phyloP scores from a whole-genome alignment of 2,329 filamentous ascomycete species.

The Myrmaecium sp. region DNA sequence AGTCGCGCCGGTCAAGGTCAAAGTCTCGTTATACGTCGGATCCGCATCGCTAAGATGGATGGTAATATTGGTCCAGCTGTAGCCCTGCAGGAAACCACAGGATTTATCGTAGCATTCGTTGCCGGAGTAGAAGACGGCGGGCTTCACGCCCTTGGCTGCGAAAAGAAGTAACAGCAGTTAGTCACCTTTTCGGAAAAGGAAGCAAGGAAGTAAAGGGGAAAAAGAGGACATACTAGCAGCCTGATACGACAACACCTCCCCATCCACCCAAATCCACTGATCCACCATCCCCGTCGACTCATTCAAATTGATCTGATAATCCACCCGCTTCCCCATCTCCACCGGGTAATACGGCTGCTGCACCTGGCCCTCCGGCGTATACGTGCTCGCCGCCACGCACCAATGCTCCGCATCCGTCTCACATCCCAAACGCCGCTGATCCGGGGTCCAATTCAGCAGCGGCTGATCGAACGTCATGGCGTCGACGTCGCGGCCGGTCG shows the following conservation, averaged over 20 bases:
- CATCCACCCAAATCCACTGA: slow-evolving; percentile 4
- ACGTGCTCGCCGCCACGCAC: slow-evolving; percentile 6
- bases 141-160: slow-evolving; percentile 4
- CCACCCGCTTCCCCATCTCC: not conserved
- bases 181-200: not conserved
- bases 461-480: slow-evolving; percentile 5
- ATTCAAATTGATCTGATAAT: slow-evolving; percentile 1
- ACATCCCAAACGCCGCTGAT: slow-evolving; percentile 2
- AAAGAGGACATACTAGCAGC: slow-evolving; percentile 1
- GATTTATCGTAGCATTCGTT: slow-evolving; percentile 4
- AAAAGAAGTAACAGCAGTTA: too few relatives aligned
- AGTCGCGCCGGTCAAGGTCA: slow-evolving; percentile 3
- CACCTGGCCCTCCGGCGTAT: slow-evolving; percentile 2
- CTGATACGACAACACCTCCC: slow-evolving; percentile 2
- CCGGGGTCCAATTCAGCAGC: slow-evolving; percentile 3
- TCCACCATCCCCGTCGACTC: slow-evolving; percentile 2
- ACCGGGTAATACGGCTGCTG: slow-evolving; percentile 2
- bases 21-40: slow-evolving; percentile 3
- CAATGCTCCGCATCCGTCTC: slow-evolving; percentile 4
- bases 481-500: slow-evolving; percentile 3
- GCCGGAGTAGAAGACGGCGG: slow-evolving; percentile 9
- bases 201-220: not conserved
- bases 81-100: slow-evolving; percentile 4
- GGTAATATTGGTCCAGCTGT: slow-evolving; percentile 6
- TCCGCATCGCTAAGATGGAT: slow-evolving; percentile 4